These are phyloP conservation scores for Silene uniflora DNA, from an alignment of 148 eudicot species.

Conservation along the genomic window DNA sequence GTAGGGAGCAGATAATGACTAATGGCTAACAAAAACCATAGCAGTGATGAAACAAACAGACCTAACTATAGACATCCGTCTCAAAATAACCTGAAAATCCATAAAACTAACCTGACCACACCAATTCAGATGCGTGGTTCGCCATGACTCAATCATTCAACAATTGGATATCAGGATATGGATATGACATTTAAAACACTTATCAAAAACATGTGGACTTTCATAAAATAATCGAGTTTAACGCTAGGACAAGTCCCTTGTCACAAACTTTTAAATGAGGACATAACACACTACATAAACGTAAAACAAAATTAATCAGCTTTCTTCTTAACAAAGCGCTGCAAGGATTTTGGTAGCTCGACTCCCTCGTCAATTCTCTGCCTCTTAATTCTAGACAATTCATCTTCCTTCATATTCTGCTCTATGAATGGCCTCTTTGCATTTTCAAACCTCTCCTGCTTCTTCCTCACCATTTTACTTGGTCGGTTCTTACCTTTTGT, in stretches of 20 bases:
- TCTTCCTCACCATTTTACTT: conserved; percentile 52
- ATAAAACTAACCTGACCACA: too few relatives aligned
- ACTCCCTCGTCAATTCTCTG: conserved; percentile 33
- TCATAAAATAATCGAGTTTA: not conserved
- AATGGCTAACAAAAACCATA: not conserved
- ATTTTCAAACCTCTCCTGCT: conserved; percentile 39
- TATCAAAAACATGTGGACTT: not conserved
- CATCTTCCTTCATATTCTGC: conserved; percentile 42
- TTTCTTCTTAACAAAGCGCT: conserved; percentile 57
- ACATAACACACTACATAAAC: not conserved
- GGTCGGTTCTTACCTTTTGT: conserved; percentile 78
- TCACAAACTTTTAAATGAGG: not conserved
- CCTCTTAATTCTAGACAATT: conserved; percentile 37
- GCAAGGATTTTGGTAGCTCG: conserved; percentile 61
- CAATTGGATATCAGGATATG: not conserved
- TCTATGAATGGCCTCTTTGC: conserved; percentile 66
- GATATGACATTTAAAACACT: not conserved
- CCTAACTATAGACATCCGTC: too few relatives aligned
- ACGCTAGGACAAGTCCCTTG: not conserved
- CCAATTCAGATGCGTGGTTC: not conserved
- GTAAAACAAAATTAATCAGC: not conserved
- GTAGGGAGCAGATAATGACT: not conserved
- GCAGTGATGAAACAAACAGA: too few relatives aligned
- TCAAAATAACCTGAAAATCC: too few relatives aligned
- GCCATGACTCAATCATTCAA: not conserved